phyloP scores from a whole-genome alignment of 2,329 filamentous ascomycete genomes.

The Graphiopsis chlorocephala region DNA sequence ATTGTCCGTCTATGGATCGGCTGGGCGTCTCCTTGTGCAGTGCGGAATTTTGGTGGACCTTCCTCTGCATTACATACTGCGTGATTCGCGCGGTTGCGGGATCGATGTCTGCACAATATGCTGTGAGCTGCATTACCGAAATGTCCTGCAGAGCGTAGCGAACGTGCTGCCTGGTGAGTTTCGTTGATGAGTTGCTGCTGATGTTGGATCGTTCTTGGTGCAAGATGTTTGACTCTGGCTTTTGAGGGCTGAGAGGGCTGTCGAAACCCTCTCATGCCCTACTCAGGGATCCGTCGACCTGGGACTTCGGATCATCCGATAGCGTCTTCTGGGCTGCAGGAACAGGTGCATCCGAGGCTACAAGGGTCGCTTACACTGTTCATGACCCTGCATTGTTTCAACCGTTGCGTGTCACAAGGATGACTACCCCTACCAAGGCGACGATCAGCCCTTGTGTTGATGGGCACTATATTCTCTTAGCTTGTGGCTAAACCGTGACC shows the following conservation, averaged over 20 bases:
- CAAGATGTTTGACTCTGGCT: background rate
- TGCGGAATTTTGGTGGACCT: background rate
- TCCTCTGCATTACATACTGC: background rate
- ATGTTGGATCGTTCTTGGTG: background rate
- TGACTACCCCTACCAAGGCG: background rate
- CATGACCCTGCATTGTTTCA: background rate
- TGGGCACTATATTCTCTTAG: background rate
- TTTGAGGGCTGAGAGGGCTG: background rate
- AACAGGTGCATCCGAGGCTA: background rate
- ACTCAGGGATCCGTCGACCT: conserved; percentile 2
- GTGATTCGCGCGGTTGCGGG: background rate
- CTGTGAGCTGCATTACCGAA: background rate
- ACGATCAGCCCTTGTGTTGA: background rate
- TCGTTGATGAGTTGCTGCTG: background rate
- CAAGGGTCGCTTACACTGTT: conserved; percentile 2
- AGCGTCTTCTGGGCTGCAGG: conserved; percentile 7
- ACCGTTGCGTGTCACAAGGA: background rate
- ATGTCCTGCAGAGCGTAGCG: background rate
- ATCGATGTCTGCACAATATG: background rate
- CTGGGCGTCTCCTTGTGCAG: background rate
- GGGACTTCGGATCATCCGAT: background rate
- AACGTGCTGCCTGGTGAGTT: background rate
- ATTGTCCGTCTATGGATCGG: background rate
- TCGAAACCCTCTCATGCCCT: background rate
- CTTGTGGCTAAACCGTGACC: background rate